Conservation (phyloP, 345 rosid genomes). For the Salix caprea region DNA sequence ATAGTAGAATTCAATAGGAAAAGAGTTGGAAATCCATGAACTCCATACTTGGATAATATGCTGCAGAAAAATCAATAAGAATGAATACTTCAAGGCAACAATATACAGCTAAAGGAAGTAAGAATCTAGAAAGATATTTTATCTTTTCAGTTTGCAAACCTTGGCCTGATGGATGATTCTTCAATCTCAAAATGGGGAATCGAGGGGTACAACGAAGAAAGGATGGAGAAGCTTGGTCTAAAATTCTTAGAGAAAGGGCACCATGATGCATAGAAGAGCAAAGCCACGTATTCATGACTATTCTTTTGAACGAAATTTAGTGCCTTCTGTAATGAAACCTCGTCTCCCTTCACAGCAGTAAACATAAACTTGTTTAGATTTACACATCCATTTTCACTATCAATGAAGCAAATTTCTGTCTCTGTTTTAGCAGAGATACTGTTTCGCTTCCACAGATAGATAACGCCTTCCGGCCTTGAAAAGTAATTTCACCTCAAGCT, state of each 20-base stretch:
- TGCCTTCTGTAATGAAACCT: constrained; percentile 62
- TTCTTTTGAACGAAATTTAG: constrained; percentile 61
- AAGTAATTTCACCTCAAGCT: not conserved
- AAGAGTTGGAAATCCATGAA: constrained; percentile 89
- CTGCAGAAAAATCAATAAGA: constrained; percentile 44
- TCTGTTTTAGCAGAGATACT: not conserved
- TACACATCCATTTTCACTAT: not conserved
- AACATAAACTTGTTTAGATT: constrained; percentile 10
- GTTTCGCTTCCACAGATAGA: not conserved
- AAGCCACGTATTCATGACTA: constrained; percentile 56
- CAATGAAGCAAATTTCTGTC: not conserved
- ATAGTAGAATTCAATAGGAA: constrained; percentile 73
- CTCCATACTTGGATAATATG: constrained; percentile 86
- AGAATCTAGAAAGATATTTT: not conserved
- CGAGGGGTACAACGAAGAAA: constrained; percentile 63
- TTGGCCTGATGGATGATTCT: constrained; percentile 80
- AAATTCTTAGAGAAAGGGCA: constrained; percentile 87
- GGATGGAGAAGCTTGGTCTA: constrained; percentile 58
- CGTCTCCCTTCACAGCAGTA: constrained; percentile 64
- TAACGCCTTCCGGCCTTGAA: not conserved
- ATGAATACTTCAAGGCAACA: constrained; percentile 8
- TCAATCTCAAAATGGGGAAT: constrained; percentile 72
- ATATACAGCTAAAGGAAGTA: not conserved
- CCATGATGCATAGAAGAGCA: constrained; percentile 93
- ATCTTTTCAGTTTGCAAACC: constrained; percentile 40